Conservation (phyloP, 495 filamentous ascomycete genomes). For the Penicillium roqueforti region DNA sequence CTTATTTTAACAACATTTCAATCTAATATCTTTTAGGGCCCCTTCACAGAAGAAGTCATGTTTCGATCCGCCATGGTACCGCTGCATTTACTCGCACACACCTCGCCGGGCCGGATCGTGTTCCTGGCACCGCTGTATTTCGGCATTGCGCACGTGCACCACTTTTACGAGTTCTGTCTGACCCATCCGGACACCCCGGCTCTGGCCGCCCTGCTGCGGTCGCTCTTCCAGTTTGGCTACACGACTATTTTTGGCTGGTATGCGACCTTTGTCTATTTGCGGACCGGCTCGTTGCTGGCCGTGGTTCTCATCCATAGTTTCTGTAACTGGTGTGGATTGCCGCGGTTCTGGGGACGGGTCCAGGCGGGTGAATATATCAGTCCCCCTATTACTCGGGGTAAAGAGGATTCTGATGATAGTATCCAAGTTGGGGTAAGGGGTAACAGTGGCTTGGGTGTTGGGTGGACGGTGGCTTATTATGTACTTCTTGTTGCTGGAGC, state of each 20-base stretch:
- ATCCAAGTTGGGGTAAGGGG: conserved; percentile 10
- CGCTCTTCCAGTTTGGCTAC: conserved; percentile 82
- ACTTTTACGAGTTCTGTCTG: conserved; percentile 90
- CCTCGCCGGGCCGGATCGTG: conserved; percentile 55
- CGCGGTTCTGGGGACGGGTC: conserved; percentile 79
- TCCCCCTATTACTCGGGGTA: conserved; percentile 33
- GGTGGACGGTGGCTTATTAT: conserved; percentile 79
- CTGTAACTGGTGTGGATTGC: conserved; percentile 89
- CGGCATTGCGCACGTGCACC: conserved; percentile 91
- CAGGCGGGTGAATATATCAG: conserved; percentile 39
- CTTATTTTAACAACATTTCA: neutral
- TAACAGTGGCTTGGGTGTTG: conserved; percentile 32
- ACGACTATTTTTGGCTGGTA: conserved; percentile 92
- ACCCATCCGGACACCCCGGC: conserved; percentile 68
- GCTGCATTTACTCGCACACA: conserved; percentile 70
- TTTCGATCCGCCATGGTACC: conserved; percentile 84
- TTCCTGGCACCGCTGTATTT: conserved; percentile 86
- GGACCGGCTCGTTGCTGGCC: conserved; percentile 73
- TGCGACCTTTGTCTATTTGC: conserved; percentile 84
- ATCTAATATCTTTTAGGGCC: conserved; percentile 53
- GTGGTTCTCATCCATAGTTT: conserved; percentile 76
- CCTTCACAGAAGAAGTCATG: conserved; percentile 86
- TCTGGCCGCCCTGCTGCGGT: conserved; percentile 57
- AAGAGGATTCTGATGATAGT: conserved; percentile 34
- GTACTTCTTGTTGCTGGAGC: conserved; percentile 66